Evolutionary conservation across 1,284 basidiomycete genomes (phyloP), one percentile per base, ranked within the genome.

Genomic region (Leucoagaricus sp.): DNA sequence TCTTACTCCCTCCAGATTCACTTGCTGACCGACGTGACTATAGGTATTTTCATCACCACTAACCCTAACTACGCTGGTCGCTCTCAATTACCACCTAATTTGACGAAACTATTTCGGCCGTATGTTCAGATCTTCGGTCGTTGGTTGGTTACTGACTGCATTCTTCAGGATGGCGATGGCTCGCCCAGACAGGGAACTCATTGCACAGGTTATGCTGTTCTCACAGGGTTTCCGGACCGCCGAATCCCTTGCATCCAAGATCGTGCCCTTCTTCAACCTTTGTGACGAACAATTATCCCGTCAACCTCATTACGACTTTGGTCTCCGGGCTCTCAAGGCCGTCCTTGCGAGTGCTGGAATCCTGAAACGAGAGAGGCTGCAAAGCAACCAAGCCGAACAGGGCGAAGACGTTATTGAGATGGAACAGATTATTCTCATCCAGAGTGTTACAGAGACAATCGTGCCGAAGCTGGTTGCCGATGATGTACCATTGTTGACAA

Each of bases 271-370:
- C 81, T 99, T 99, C 83, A 97, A 96, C 69, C 87, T 99, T 55
- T 99, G 96, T 66, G 88, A 94, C 60, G 96, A 99, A 69, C 96
- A 99, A 68, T 83, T 99, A 28, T 98, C 96, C 2, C 87, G 92
- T 33, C 97, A 99, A 69, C 94, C 96, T 1, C 98, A 99, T 76
- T 99, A 99, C 72, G 97, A 99, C 76, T 99, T 99, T 70, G 97
- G 97, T 74, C 81, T 99, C 38, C 94, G 97, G 65, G 97, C 97
- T 12, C 80, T 99, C 60, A 99, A 99, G 74, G 91, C 96, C 33
- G 97, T 99, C 2, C 81, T 99, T 42, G 89, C 94, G 29, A 96
- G 94, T 68, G 97, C 97, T 23, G 97, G 97, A 84, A 95, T 96
- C 60, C 82, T 99, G 66, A 99, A 99, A 75, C 89, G 97, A 62